Base-by-base conservation (phyloP, 176 grass and related monocot species). In the Triticum timopheevii region DNA sequence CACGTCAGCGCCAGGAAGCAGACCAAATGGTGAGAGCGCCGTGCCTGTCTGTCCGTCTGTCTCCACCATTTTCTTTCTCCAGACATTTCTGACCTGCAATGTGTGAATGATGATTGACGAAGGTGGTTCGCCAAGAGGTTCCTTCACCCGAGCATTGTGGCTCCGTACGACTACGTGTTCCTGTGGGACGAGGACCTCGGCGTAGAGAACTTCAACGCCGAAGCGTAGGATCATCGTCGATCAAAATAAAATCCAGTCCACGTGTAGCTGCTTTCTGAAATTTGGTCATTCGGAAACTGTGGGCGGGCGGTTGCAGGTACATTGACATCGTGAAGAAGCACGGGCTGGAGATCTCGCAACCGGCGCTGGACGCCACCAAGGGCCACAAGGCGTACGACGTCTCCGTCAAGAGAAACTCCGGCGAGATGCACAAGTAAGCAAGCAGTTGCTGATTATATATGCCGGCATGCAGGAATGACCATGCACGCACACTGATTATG, bases 161-260 rank as follows among this genome's bases (percentile, higher is more conserved):
- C 90, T 4, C 69, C 61, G 1, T 91, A 91, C 8, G 85, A 91
- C 16, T 91, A 91, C 76, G 20, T 91, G 6, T 91, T 91, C 69
- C 76, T 91, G 0, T 91, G 90, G 90, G 90, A 91, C 20, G 86
- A 91, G 33, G 90, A 85, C 36, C 76, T 91, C 12, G 85, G 76
- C 7, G 85, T 85, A 0, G 61, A 80, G 9, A 50, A 35, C 36
- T 91, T 91, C 76, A 27, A 8, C 11, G 84, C 85, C 0, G 69
- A 71, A 34, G 77, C 83, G 68, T 91, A 91, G 11, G 15, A 6
- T 13, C 69, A 22, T 58, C 54, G 19, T 22, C 54, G 7, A 59
- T 3, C 8, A 30, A 30, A 30, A 30, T 30, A 30, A 30, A 30
- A 35, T 34, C 31, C 1, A 4, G 0, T 47, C 11, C 44, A 47